phyloP scores from a whole-genome alignment of 495 filamentous ascomycete species.

The Lindgomyces ingoldianus region DNA sequence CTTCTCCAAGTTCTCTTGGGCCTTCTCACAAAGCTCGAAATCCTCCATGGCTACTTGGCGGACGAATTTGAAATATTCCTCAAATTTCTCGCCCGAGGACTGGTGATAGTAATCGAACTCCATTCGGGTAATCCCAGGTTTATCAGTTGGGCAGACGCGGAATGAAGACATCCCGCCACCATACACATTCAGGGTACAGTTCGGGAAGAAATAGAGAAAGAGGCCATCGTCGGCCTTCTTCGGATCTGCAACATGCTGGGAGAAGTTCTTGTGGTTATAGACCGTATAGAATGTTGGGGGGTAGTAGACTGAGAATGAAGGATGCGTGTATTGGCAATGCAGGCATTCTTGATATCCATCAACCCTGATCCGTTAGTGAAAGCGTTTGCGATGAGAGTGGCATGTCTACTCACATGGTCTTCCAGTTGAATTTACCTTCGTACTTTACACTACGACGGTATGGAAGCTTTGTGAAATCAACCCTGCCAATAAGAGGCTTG shows the following conservation, averaged over 20 bases:
- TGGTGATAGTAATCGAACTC: constrained; percentile 65
- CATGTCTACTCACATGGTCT: constrained; percentile 56
- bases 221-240: constrained; percentile 56
- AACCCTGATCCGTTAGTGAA: constrained; percentile 39
- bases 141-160: constrained; percentile 56
- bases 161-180: constrained; percentile 63
- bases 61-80: constrained; percentile 62
- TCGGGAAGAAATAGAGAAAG: constrained; percentile 65
- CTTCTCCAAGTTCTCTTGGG: constrained; percentile 56
- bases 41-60: constrained; percentile 63
- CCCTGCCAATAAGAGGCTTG: constrained; percentile 52
- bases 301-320: constrained; percentile 60
- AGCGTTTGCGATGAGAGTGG: background rate
- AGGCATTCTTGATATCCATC: constrained; percentile 66
- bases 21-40: constrained; percentile 61
- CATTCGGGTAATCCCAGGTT: constrained; percentile 59
- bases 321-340: constrained; percentile 65
- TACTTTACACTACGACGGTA: constrained; percentile 60
- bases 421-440: constrained; percentile 64
- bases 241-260: constrained; percentile 60
- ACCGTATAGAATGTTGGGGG: constrained; percentile 61
- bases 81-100: constrained; percentile 57
- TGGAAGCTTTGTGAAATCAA: constrained; percentile 60
- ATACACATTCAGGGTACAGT: constrained; percentile 63
- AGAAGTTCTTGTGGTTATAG: constrained; percentile 59